These are phyloP conservation scores for Ehretia macrophylla DNA, from an alignment of 257 asterid genomes.

Conservation along the genomic window DNA sequence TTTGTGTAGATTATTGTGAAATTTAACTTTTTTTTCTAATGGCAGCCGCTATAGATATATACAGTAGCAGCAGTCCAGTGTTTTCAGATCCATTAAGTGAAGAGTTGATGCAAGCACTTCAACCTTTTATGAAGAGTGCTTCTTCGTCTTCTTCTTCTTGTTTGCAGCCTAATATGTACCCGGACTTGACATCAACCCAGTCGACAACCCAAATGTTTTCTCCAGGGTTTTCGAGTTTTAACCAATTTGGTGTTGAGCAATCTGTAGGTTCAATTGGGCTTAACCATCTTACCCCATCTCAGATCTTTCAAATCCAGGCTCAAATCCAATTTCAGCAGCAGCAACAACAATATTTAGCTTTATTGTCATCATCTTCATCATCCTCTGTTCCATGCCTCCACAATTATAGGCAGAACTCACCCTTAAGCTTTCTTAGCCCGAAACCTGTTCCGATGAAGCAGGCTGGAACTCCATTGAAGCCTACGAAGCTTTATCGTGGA, in stretches of 20 bases:
- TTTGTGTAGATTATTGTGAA: constrained; percentile 18
- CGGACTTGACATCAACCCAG: constrained; percentile 34
- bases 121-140: constrained; percentile 76
- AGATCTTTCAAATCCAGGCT: constrained; percentile 64
- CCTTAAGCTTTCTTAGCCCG: constrained; percentile 39
- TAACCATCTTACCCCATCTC: constrained; percentile 58
- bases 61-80: constrained; percentile 32
- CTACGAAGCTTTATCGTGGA: constrained; percentile 76
- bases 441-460: constrained; percentile 64
- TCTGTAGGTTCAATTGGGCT: constrained; percentile 43
- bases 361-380: constrained; percentile 16
- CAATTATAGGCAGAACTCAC: constrained; percentile 14
- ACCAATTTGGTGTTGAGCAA: constrained; percentile 37
- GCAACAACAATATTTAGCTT: constrained; percentile 9
- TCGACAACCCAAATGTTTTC: constrained; percentile 53
- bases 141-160: constrained; percentile 20
- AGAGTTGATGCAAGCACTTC: constrained; percentile 88
- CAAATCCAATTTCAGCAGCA: constrained; percentile 50
- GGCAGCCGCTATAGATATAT: constrained; percentile 62
- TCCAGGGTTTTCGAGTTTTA: constrained; percentile 44
- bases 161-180: constrained; percentile 32
- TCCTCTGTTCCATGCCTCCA: constrained; percentile 9
- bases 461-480: constrained; percentile 41
- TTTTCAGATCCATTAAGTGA: constrained; percentile 68
- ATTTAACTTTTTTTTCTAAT: constrained; percentile 31